phyloP scores from a whole-genome alignment of 2,329 filamentous ascomycete genomes.

The Aspergillus hiratsukae region DNA sequence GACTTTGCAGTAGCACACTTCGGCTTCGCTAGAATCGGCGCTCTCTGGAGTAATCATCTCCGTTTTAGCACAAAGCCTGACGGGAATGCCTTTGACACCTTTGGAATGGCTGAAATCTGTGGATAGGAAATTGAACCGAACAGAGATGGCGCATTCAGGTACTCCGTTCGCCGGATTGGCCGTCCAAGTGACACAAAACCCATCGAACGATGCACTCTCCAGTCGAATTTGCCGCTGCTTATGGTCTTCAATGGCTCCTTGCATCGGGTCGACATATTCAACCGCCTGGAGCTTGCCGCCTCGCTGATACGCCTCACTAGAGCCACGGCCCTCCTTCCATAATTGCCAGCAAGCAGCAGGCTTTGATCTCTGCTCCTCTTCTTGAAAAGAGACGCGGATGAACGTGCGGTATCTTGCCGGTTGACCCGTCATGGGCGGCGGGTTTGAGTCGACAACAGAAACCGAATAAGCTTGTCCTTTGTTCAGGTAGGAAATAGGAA shows the following conservation, averaged over 20 bases:
- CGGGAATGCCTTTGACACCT: conserved; percentile 94
- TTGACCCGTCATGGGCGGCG: conserved; percentile 54
- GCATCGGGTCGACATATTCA: conserved; percentile 73
- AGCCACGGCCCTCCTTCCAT: conserved; percentile 96
- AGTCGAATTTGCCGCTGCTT: conserved; percentile 62
- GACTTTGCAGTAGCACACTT: conserved; percentile 93
- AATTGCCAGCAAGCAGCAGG: conserved; percentile 82
- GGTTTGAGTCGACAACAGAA: conserved; percentile 72
- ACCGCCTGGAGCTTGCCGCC: conserved; percentile 91
- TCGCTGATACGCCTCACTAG: conserved; percentile 88
- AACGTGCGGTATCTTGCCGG: conserved; percentile 79
- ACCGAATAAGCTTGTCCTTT: conserved; percentile 94
- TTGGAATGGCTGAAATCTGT: conserved; percentile 99
- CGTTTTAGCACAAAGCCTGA: conserved; percentile 88
- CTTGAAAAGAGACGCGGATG: conserved; percentile 93
- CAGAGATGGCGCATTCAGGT: conserved; percentile 78
- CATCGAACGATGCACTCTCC: conserved; percentile 80
- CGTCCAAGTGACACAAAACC: conserved; percentile 87
- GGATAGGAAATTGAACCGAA: conserved; percentile 96
- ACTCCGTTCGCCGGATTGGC: conserved; percentile 59
- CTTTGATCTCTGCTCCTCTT: conserved; percentile 83
- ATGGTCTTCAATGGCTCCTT: conserved; percentile 52
- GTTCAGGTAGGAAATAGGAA: conserved; percentile 96
- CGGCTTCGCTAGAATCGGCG: conserved; percentile 48
- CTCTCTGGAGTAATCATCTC: conserved; percentile 57